Evolutionary conservation across 208 protist species (phyloP), one percentile per base, ranked within the genome.

Genomic region (Acanthamoeba polyphaga): DNA sequence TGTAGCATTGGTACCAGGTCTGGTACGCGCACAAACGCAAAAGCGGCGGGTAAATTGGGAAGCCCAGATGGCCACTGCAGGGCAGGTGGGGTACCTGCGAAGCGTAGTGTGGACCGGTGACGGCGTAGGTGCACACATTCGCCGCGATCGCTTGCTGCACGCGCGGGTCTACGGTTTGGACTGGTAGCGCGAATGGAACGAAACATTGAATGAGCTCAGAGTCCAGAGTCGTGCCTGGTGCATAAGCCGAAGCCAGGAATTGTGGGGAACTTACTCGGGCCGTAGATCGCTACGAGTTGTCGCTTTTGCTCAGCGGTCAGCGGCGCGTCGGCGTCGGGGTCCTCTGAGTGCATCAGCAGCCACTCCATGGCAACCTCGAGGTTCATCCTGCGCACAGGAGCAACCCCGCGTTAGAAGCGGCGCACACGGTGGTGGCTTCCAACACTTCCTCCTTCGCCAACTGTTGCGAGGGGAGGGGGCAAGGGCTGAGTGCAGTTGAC

Each of bases 1-100:
- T 98, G 85, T 97, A 98, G 93, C 97, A 98, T 68, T 96, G 97
- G 58, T 98, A 98, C 97, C 97, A 98, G 89, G 97, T 96, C 96
- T 98, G 38, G 38, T 38, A 38, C 38, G 96, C 46, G 96, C 93
- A 3, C 95, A 91, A 80, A 19, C 2, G 22, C 15, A 22, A 24
- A 34, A 0, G 0, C 19, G 22, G 29, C 29, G 8, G 29, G 70
- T 68, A 3, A 68, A 13, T 29, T 68, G n/a, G 24, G 24, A 24
- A 29, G 62, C 19, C 24, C 27, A 29, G 0, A 68, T 38, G 38
- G 58, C 58, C 58, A 62, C 58, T 7, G 3, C 58, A 24, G 58
- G 12, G 19, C 58, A 24, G 3, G 58, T 24, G 12, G 10, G 6
- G 29, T 53, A 82, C 82, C 38, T 90, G 82, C 6, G 49, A 22